Evolutionary conservation across 805 yeast species (phyloP).

Genomic region (Kregervanrija fluxuum): DNA sequence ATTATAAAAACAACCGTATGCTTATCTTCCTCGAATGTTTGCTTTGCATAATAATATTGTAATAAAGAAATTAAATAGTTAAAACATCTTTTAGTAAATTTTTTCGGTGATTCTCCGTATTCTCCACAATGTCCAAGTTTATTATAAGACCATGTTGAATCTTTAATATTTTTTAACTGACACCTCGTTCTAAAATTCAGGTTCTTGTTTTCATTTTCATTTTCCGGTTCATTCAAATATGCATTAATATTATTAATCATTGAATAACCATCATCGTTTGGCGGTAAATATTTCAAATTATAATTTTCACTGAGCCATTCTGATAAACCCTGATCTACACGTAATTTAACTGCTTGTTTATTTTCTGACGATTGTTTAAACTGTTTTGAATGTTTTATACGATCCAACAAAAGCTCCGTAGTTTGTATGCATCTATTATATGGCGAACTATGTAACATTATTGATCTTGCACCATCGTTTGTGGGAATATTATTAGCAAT

Average conservation of each 20-base stretch:
- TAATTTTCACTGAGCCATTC: slow-evolving; percentile 39
- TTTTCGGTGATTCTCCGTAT: slow-evolving; percentile 33
- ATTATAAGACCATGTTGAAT: slow-evolving; percentile 28
- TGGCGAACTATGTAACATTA: slow-evolving; percentile 35
- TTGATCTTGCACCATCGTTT: slow-evolving; percentile 6
- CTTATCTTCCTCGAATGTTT: slow-evolving; percentile 22
- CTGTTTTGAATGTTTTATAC: slow-evolving; percentile 7
- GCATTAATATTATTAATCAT: slow-evolving; percentile 32
- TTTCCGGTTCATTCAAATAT: slow-evolving; percentile 24
- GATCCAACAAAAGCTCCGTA: slow-evolving; percentile 23
- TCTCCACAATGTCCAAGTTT: slow-evolving; percentile 36
- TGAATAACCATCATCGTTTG: slow-evolving; percentile 38
- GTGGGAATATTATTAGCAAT: slow-evolving; percentile 18
- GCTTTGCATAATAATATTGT: slow-evolving; percentile 23
- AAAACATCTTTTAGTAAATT: slow-evolving; percentile 30
- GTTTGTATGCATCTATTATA: slow-evolving; percentile 39
- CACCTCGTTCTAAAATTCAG: slow-evolving; percentile 15
- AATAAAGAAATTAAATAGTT: slow-evolving; percentile 28
- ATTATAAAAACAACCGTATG: slow-evolving; percentile 28
- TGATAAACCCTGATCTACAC: slow-evolving; percentile 34
- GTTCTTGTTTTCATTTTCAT: slow-evolving; percentile 7
- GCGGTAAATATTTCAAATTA: slow-evolving; percentile 33
- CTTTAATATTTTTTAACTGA: slow-evolving; percentile 17
- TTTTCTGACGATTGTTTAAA: slow-evolving; percentile 1
- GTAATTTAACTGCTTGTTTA: slow-evolving; percentile 16